These are phyloP conservation scores for Penicillium daleae DNA, from an alignment of 495 filamentous ascomycete genomes.

Conservation along the genomic window DNA sequence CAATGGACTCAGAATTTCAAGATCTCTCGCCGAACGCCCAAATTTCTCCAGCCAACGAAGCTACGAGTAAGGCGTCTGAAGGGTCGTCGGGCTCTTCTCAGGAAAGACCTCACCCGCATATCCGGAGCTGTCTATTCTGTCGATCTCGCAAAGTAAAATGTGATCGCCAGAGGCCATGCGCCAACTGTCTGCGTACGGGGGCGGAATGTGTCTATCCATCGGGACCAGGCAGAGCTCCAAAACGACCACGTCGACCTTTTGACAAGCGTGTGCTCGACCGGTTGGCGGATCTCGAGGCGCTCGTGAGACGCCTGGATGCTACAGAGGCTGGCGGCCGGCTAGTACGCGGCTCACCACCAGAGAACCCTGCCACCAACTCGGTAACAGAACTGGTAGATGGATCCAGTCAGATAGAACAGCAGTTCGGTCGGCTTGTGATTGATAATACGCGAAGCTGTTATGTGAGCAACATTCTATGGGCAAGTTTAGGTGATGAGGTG, in stretches of 20 bases:
- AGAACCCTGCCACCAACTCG: background rate
- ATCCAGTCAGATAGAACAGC: background rate
- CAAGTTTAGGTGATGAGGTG: slow-evolving; percentile 73
- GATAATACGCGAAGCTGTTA: slow-evolving; percentile 73
- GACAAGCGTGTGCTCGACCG: slow-evolving; percentile 5
- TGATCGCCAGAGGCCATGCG: slow-evolving; percentile 14
- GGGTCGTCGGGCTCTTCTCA: background rate
- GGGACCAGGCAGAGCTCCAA: slow-evolving; percentile 15
- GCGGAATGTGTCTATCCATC: slow-evolving; percentile 12
- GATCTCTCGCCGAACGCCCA: background rate
- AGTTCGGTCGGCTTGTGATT: slow-evolving; percentile 70
- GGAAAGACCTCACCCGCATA: background rate
- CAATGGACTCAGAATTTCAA: background rate
- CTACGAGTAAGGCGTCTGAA: background rate
- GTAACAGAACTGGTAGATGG: background rate
- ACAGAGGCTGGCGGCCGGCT: background rate
- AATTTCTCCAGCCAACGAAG: background rate
- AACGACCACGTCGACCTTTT: slow-evolving; percentile 4
- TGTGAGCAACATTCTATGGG: slow-evolving; percentile 79
- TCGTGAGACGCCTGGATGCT: background rate
- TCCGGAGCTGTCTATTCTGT: slow-evolving; percentile 17
- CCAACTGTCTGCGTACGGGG: slow-evolving; percentile 4
- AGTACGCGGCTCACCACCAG: background rate
- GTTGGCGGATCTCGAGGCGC: slow-evolving; percentile 12
- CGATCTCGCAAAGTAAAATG: slow-evolving; percentile 21